Evolutionary conservation across 306 rosid genomes (phyloP).

Genomic region (Cucumis sativus): DNA sequence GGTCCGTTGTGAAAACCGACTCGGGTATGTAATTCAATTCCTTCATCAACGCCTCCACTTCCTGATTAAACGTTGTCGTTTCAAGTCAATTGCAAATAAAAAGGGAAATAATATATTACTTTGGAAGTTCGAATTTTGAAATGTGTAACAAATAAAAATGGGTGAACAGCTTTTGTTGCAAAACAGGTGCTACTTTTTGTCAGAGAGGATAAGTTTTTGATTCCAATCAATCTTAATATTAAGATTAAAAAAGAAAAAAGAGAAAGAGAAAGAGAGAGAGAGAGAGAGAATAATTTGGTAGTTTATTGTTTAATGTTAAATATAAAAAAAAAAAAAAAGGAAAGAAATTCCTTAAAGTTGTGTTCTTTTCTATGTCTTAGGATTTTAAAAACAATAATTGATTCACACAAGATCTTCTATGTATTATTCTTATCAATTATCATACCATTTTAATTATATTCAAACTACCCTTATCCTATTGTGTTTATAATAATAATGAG

Average conservation of each 20-base stretch:
- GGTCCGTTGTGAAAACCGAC: slow-evolving; percentile 72
- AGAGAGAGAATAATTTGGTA: slow-evolving; percentile 36
- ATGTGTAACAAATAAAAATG: not conserved
- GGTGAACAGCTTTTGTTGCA: not conserved
- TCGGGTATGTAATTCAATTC: slow-evolving; percentile 49
- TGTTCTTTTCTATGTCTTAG: slow-evolving; percentile 17
- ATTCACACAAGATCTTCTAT: slow-evolving; percentile 52
- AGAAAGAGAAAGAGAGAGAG: not conserved
- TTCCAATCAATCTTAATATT: slow-evolving; percentile 6
- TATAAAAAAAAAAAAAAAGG: not conserved
- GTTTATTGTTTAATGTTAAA: slow-evolving; percentile 10
- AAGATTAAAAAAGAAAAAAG: not conserved
- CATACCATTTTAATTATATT: not conserved
- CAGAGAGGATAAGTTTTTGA: slow-evolving; percentile 6
- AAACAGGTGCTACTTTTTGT: not conserved
- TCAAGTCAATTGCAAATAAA: not conserved
- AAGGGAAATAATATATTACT: not conserved
- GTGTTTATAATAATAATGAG: no score
- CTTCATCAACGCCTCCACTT: slow-evolving; percentile 38
- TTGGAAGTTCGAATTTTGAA: not conserved
- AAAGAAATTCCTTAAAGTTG: slow-evolving; percentile 19
- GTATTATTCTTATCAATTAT: slow-evolving; percentile 26
- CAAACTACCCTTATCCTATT: not conserved
- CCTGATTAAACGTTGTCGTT: slow-evolving; percentile 32
- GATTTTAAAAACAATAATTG: slow-evolving; percentile 14